Evolutionary conservation across 2,329 filamentous ascomycete genomes (phyloP).

Genomic region (Stachybotrys echinatus): DNA sequence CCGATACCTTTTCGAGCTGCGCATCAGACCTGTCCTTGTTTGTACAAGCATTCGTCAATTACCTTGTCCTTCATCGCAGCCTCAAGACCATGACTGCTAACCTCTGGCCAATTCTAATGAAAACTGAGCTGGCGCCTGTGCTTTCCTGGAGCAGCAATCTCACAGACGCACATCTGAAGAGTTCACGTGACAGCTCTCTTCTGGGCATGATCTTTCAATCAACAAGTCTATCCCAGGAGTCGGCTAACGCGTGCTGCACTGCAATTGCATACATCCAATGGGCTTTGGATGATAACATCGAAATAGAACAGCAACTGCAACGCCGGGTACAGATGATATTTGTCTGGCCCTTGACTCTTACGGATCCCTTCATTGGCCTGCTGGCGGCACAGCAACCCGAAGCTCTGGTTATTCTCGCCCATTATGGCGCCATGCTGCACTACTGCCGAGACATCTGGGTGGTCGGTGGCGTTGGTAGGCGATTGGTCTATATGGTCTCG

Average conservation of each 20-base stretch:
- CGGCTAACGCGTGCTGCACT: background rate
- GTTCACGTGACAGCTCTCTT: background rate
- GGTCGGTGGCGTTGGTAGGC: too few relatives aligned
- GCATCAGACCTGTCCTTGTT: background rate
- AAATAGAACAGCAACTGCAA: background rate
- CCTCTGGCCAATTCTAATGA: background rate
- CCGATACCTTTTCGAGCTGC: background rate
- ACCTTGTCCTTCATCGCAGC: background rate
- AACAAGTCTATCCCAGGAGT: background rate
- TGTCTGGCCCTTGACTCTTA: background rate
- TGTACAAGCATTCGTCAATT: background rate
- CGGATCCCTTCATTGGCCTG: background rate
- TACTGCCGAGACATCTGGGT: background rate
- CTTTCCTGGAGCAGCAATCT: background rate
- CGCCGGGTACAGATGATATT: background rate
- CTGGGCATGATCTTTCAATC: background rate
- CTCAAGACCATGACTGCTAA: background rate
- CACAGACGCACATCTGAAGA: background rate
- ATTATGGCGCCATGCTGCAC: background rate
- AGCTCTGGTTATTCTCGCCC: background rate
- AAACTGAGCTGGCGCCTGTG: background rate
- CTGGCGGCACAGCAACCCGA: background rate
- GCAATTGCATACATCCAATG: background rate
- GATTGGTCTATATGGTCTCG: too few relatives aligned
- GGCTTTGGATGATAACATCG: background rate